Base-by-base conservation (phyloP, 306 rosid species). In the Elaeagnus macrophylla region DNA sequence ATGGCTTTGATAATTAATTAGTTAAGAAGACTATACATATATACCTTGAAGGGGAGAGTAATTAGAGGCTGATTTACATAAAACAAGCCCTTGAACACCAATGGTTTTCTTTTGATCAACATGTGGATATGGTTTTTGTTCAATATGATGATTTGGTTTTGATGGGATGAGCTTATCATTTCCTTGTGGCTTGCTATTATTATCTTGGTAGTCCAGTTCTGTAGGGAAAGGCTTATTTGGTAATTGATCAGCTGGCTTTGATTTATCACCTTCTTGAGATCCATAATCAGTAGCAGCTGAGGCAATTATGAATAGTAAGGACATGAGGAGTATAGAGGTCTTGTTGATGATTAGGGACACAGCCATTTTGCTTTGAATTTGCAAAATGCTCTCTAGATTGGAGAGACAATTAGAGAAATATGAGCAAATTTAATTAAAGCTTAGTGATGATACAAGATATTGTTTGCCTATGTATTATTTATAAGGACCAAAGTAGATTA, bases 21-120 rank as follows among this genome's bases (percentile, higher is more conserved):
- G 0, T 18, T 8, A 12, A 45, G 12, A 8, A 10, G 9, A 10
- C 13, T 36, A 11, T 7, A 17, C 6, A 9, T 1, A 25, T 3
- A 12, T 65, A 78, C 88, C 88, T 67, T 76, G 38, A 53, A 82
- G 58, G 37, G 85, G 77, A 56, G 37, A 49, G 60, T 51, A 62
- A 13, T 37, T 56, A 15, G 52, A 37, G 43, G 77, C 66, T 51
- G 81, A 72, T 74, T 71, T 71, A 7, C 85, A 82, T 9, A 73
- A 32, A 51, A 82, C 69, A 50, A 57, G 41, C 36, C 83, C 83
- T 71, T 82, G 83, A 52, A 79, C 65, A 45, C 43, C 59, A 20
- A 73, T 62, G 76, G n/a, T 44, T 7, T 54, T 16, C 36, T 49
- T 17, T 32, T 59, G n/a, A 6, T 14, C 38, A 39, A 18, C 37